Percentiles rank a stretch among this genome's conserved stretches.
These are phyloP conservation scores for Leccinum pellstonianum DNA, from an alignment of 768 basidiomycete genomes.

Conservation along the genomic window DNA sequence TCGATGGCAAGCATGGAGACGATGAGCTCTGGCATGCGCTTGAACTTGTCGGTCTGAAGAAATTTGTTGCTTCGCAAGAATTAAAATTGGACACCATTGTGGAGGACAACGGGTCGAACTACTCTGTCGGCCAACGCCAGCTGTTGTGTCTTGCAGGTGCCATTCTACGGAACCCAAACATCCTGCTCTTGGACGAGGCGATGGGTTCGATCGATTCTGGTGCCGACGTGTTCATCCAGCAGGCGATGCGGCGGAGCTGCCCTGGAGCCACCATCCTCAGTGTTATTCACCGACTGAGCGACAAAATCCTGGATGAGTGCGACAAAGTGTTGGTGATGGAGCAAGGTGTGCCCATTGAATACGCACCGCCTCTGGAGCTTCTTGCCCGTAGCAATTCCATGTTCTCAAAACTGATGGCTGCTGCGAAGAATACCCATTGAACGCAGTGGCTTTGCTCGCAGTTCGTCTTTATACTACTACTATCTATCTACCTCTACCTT, in stretches of 20 bases:
- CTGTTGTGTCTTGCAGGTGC: conserved; percentile 56
- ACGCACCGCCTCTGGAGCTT: conserved; percentile 23
- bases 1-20: conserved; percentile 23
- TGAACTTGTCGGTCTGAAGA: conserved; percentile 52
- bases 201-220: conserved; percentile 80
- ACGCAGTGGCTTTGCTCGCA: background rate
- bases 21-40: conserved; percentile 41
- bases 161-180: conserved; percentile 32
- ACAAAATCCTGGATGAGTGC: conserved; percentile 29
- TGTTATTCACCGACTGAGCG: conserved; percentile 33
- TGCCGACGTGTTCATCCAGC: conserved; percentile 68
- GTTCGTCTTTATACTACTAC: background rate
- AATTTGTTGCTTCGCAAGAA: conserved; percentile 69
- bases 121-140: conserved; percentile 92
- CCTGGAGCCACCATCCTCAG: conserved; percentile 29
- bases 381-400: conserved; percentile 25
- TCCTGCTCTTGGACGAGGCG: conserved; percentile 33
- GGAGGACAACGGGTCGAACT: conserved; percentile 69
- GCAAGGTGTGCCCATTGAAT: conserved; percentile 30
- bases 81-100: conserved; percentile 75
- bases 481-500: background rate
- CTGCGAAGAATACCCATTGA: conserved; percentile 20
- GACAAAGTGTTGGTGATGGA: conserved; percentile 41
- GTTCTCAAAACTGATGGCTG: conserved; percentile 30
- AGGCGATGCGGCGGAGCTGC: conserved; percentile 32